Evolutionary conservation across 2,329 filamentous ascomycete genomes (phyloP).

Genomic region (Septoria petroselini): DNA sequence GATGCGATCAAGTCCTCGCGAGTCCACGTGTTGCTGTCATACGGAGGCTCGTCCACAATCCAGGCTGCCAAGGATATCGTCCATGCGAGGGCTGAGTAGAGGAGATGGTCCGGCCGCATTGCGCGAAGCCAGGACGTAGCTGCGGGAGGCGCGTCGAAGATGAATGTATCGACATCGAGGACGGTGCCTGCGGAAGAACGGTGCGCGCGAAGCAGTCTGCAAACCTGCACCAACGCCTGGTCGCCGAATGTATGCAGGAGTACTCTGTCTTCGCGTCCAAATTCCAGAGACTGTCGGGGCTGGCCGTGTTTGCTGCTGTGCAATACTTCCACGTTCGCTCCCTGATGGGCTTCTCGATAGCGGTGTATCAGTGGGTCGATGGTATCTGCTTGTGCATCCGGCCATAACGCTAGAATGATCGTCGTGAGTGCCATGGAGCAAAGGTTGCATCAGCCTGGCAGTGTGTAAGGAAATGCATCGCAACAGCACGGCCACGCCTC

Average conservation of each 20-base stretch:
- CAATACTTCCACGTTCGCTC: slow-evolving; percentile 7
- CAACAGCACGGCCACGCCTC: neutral
- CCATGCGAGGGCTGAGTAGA: slow-evolving; percentile 1
- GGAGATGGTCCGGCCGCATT: slow-evolving; percentile 3
- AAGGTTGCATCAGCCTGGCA: neutral
- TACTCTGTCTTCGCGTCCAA: neutral
- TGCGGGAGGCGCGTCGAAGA: slow-evolving; percentile 12
- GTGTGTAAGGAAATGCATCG: neutral
- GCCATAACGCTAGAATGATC: slow-evolving; percentile 14
- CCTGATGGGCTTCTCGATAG: slow-evolving; percentile 5
- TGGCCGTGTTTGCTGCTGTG: neutral
- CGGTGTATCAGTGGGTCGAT: neutral
- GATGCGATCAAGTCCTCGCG: slow-evolving; percentile 8
- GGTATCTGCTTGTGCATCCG: slow-evolving; percentile 1
- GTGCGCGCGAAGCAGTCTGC: slow-evolving; percentile 9
- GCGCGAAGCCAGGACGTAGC: slow-evolving; percentile 1
- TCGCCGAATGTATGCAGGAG: slow-evolving; percentile 12
- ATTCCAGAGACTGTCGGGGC: too few relatives aligned
- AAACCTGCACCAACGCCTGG: slow-evolving; percentile 9
- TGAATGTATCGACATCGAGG: slow-evolving; percentile 9
- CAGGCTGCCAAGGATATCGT: neutral
- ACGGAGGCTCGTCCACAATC: slow-evolving; percentile 1
- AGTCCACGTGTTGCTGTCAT: slow-evolving; percentile 12
- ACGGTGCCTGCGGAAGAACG: slow-evolving; percentile 4
- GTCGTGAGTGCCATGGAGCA: neutral